Base-by-base conservation (phyloP, 116 monocot genomes). In the Iris pallida region DNA sequence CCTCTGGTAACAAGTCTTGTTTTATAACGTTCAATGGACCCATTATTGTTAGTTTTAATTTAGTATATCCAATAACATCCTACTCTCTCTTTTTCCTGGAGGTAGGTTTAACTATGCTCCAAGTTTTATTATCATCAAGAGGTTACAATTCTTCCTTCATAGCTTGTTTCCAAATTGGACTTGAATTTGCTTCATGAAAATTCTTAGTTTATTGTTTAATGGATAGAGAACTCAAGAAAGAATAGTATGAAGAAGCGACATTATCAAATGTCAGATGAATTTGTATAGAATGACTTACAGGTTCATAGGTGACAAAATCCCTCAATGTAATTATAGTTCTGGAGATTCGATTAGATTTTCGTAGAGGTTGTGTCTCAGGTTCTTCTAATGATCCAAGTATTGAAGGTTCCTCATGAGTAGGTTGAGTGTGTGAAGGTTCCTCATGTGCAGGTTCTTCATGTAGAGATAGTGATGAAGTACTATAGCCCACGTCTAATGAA, bases 81-180 rank as follows among this genome's bases (percentile, higher is more conserved):
- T 56, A 73, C 53, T 5, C 6, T 16, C 55, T 64, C n/a, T 73
- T 7, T 51, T 53, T 19, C 6, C 40, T 42, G 1, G 45, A 30
- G 30, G 30, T 30, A 30, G 3, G 3, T 30, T 46, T 46, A 5
- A 63, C 45, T 45, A 63, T 45, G 7, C 43, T 14, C 42, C 53
- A 64, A 16, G 73, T 73, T 10, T 64, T 48, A 47, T 64, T 73
- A 7, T 56, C 44, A 47, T 51, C 65, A 65, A 65, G 47, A 20
- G 20, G 48, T 11, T 48, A 16, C 20, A 65, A 49, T 51, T 65
- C 65, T 49, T 65, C 65, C 14, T 65, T 47, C 65, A 51, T 65
- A 20, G n/a, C 63, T 9, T 63, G 44, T 46, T 63, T 63, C n/a
- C 43, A 63, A 44, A 51, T 20, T 18, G 49, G 49, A 65, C 20